Base-by-base conservation (phyloP, 192 early-diverging fungal species). In the Dimargaris verticillata region DNA sequence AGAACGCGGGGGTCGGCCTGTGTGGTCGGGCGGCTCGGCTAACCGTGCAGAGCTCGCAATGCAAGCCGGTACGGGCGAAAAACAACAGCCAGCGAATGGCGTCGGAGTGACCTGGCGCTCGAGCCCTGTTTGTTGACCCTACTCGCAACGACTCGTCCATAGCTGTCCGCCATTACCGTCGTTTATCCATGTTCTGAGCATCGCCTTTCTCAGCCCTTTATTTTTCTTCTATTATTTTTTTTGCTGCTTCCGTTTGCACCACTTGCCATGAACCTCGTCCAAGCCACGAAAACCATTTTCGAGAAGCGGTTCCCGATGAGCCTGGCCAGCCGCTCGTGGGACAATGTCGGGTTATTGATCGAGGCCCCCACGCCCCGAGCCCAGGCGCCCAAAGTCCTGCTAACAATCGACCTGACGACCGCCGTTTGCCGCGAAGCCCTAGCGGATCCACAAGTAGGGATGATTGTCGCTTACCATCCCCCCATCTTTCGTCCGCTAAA, bases 391-490 rank as follows among this genome's bases (percentile, higher is more conserved):
- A 76, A 76, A 38, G 85, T 97, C 11, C 88, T 97, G 70, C 67
- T 94, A 61, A 95, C 92, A 1, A 95, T 95, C 67, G 92, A 97
- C 57, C 79, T 97, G 62, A 91, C 91, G 2, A 66, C 86, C 20
- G 69, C 75, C 22, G 86, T 87, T 5, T 70, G 89, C 18, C 74
- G 86, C 22, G 92, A 92, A 62, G 88, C 85, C 11, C 61, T 90
- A 12, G 65, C 74, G 13, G 87, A 91, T 71, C 79, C 82, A 0
- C 68, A 62, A 2, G 79, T 95, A 6, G 94, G 90, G 24, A 81
- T 91, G 2, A 91, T 97, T 64, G 80, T 97, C 20, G 74, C 91
- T 24, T 97, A 97, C 72, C 92, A 94, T 68, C 95, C 92, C 43
- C 91, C 92, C 12, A 84, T 97, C 52, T 97, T 97, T 74, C 71